These are phyloP conservation scores for Tricholoma hemisulphureum DNA, from an alignment of 768 basidiomycete species.

Conservation along the genomic window DNA sequence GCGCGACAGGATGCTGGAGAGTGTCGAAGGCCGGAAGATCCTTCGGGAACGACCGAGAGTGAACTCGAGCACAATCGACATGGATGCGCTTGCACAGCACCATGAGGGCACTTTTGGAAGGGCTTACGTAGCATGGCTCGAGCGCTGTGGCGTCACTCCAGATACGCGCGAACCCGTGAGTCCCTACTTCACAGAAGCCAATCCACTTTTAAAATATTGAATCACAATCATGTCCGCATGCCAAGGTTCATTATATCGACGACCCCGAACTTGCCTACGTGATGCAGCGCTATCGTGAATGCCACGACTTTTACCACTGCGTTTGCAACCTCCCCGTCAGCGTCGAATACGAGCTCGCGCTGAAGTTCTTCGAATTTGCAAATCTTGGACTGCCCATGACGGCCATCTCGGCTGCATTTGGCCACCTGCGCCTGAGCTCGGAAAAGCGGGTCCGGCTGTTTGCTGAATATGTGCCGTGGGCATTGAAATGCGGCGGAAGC, in stretches of 20 bases:
- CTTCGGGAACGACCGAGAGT: slow-evolving; percentile 82
- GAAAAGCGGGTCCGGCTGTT: slow-evolving; percentile 58
- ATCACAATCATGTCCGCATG: slow-evolving; percentile 5
- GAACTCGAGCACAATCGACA: slow-evolving; percentile 71
- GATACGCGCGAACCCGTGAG: slow-evolving; percentile 88
- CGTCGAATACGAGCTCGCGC: slow-evolving; percentile 86
- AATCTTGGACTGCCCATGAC: slow-evolving; percentile 92
- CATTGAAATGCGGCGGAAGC: slow-evolving; percentile 75
- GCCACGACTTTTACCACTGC: slow-evolving; percentile 97
- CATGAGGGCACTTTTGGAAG: slow-evolving; percentile 82
- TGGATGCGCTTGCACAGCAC: slow-evolving; percentile 61
- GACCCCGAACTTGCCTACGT: slow-evolving; percentile 97
- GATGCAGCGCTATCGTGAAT: slow-evolving; percentile 97
- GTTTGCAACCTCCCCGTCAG: slow-evolving; percentile 86
- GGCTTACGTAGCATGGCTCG: slow-evolving; percentile 88
- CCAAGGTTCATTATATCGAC: slow-evolving; percentile 93
- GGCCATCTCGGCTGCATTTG: slow-evolving; percentile 73
- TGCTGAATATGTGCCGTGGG: slow-evolving; percentile 90
- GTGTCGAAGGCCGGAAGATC: slow-evolving; percentile 80
- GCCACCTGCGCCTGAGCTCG: slow-evolving; percentile 68
- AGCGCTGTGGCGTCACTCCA: slow-evolving; percentile 83
- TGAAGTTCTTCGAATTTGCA: slow-evolving; percentile 93
- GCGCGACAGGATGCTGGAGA: slow-evolving; percentile 73
- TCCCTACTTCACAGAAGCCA: neutral
- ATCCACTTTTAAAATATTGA: too few species aligned